Percentiles rank a stretch among this genome's conserved stretches.
These are phyloP conservation scores for Fomitopsis palustris DNA, from an alignment of 1,284 basidiomycete genomes.

Conservation along the genomic window DNA sequence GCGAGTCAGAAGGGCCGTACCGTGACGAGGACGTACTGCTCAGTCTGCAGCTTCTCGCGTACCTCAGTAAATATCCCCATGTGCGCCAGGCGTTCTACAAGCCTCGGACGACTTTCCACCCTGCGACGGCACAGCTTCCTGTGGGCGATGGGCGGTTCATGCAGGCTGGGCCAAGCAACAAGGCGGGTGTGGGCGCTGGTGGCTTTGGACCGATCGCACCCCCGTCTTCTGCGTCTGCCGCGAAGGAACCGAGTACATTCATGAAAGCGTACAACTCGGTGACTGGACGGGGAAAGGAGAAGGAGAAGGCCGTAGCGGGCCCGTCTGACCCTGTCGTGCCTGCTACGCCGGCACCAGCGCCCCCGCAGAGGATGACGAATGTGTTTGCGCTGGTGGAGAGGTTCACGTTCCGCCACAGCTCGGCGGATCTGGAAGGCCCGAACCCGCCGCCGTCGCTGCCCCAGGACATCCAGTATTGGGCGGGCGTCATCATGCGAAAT, in stretches of 20 bases:
- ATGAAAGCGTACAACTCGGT: conserved; percentile 29
- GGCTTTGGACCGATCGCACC: neutral
- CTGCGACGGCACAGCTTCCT: conserved; percentile 49
- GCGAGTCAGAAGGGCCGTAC: conserved; percentile 60
- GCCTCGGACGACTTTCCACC: conserved; percentile 70
- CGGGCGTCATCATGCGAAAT: conserved; percentile 98
- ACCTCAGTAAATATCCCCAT: conserved; percentile 97
- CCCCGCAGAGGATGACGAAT: conserved; percentile 64
- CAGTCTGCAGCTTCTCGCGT: conserved; percentile 90
- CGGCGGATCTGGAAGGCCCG: conserved; percentile 70
- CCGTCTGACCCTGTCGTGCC: conserved; percentile 9
- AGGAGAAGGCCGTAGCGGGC: conserved; percentile 28
- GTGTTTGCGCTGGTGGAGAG: conserved; percentile 96
- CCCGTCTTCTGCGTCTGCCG: neutral
- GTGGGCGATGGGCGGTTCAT: conserved; percentile 9
- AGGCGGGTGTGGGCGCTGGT: neutral
- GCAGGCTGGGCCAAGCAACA: conserved; percentile 12
- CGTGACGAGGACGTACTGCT: conserved; percentile 94
- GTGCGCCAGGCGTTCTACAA: conserved; percentile 97
- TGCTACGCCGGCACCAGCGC: conserved; percentile 14
- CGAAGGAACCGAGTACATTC: conserved; percentile 28
- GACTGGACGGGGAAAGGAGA: conserved; percentile 32
- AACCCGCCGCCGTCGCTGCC: conserved; percentile 75
- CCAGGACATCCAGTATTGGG: conserved; percentile 97
- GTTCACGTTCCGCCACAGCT: conserved; percentile 91